phyloP scores from a whole-genome alignment of 768 basidiomycete genomes.

The Russula emetica region DNA sequence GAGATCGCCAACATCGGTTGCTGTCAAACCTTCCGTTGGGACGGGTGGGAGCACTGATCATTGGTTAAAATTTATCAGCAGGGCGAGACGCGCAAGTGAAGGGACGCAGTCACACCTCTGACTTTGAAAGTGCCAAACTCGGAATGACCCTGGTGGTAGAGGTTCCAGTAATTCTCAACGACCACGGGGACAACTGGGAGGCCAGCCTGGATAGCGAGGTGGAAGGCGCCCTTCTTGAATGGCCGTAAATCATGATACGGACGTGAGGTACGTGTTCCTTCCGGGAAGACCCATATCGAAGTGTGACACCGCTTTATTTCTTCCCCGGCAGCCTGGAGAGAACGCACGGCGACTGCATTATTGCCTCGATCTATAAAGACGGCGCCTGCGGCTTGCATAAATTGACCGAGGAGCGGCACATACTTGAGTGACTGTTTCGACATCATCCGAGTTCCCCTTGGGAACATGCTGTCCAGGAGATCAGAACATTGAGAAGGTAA shows the following conservation, averaged over 20 bases:
- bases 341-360: slow-evolving; percentile 64
- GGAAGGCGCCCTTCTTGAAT: slow-evolving; percentile 98
- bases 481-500: slow-evolving; percentile 9
- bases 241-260: slow-evolving; percentile 66
- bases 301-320: slow-evolving; percentile 65
- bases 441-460: slow-evolving; percentile 79
- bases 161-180: slow-evolving; percentile 86
- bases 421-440: slow-evolving; percentile 87
- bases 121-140: slow-evolving; percentile 73
- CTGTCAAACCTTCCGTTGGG: slow-evolving; percentile 63
- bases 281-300: slow-evolving; percentile 93
- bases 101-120: slow-evolving; percentile 53
- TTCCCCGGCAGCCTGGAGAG: slow-evolving; percentile 71
- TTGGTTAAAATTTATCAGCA: slow-evolving; percentile 16
- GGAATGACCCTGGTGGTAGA: slow-evolving; percentile 78
- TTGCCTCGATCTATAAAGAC: slow-evolving; percentile 90
- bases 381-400: slow-evolving; percentile 83
- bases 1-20: slow-evolving; percentile 66
- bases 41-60: slow-evolving; percentile 84
- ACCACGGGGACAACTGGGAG: slow-evolving; percentile 91
- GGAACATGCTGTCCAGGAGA: slow-evolving; percentile 50
- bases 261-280: slow-evolving; percentile 82
- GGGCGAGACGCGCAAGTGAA: background rate
- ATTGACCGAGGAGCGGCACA: slow-evolving; percentile 81
- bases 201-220: slow-evolving; percentile 85